These are phyloP conservation scores for Aphanomyces astaci DNA, from an alignment of 352 stramenopile genomes.

Conservation along the genomic window DNA sequence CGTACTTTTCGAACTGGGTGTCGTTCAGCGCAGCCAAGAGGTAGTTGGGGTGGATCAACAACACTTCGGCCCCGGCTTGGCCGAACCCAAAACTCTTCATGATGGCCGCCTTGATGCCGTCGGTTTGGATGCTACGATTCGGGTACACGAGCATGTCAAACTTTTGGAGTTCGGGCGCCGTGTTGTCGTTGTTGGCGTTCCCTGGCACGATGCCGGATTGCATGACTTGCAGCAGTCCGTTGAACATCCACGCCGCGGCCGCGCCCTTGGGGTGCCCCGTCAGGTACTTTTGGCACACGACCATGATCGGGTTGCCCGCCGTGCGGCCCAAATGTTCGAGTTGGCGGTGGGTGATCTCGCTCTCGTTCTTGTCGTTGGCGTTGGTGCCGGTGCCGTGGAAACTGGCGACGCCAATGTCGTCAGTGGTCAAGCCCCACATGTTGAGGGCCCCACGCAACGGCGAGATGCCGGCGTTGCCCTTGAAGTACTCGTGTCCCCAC, in stretches of 20 bases:
- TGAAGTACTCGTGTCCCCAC: slow-evolving; percentile 66
- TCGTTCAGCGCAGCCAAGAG: slow-evolving; percentile 48
- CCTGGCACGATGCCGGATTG: slow-evolving; percentile 24
- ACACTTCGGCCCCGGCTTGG: slow-evolving; percentile 59
- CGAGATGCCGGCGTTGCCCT: slow-evolving; percentile 50
- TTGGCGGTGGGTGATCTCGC: slow-evolving; percentile 28
- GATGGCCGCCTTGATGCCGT: slow-evolving; percentile 49
- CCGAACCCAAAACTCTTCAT: slow-evolving; percentile 84
- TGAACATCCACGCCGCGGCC: slow-evolving; percentile 33
- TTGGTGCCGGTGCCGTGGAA: slow-evolving; percentile 50
- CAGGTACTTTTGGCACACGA: slow-evolving; percentile 33
- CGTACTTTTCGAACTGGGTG: slow-evolving; percentile 51
- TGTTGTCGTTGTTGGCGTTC: slow-evolving; percentile 33
- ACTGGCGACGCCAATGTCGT: slow-evolving; percentile 74
- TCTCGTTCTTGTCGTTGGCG: slow-evolving; percentile 34
- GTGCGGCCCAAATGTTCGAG: slow-evolving; percentile 30
- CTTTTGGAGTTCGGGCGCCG: slow-evolving; percentile 26
- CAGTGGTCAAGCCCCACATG: slow-evolving; percentile 68
- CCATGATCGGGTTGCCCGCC: slow-evolving; percentile 29
- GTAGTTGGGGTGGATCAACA: slow-evolving; percentile 63
- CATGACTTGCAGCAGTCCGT: slow-evolving; percentile 32
- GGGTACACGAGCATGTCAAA: slow-evolving; percentile 30
- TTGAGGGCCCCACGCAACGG: slow-evolving; percentile 65
- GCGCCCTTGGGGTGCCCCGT: slow-evolving; percentile 34
- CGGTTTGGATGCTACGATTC: slow-evolving; percentile 26